A percentile compares a stretch with the other conserved stretches of the same genome.
phyloP scores from a whole-genome alignment of 139 green algal species.

The Dunaliella primolecta region DNA sequence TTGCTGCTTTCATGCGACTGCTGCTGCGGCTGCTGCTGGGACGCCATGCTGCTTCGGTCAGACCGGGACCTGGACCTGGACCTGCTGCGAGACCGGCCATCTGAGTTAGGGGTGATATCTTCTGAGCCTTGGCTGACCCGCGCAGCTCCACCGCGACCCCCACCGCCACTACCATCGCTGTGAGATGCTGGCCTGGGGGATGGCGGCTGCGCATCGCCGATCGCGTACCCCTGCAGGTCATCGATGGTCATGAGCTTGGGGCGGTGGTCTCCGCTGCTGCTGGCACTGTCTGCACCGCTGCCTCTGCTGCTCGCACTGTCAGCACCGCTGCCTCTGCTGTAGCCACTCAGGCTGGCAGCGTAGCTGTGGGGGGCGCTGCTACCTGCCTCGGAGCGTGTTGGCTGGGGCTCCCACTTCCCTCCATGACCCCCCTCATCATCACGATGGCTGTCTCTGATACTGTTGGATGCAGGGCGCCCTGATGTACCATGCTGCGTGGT shows the following conservation, averaged over 20 bases:
- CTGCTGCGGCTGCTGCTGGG: not conserved
- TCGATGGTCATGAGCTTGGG: not conserved
- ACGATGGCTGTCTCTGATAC: too few relatives aligned
- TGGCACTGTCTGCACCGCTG: not conserved
- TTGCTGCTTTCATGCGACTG: too few relatives aligned
- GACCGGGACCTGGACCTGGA: not conserved
- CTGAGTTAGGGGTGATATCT: not conserved
- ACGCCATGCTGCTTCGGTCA: not conserved
- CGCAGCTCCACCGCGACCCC: too few relatives aligned
- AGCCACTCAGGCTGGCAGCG: too few relatives aligned
- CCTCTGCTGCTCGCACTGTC: not conserved
- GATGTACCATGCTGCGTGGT: too few relatives aligned
- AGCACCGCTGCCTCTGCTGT: too few relatives aligned
- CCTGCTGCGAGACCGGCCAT: not conserved
- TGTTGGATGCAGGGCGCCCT: too few relatives aligned
- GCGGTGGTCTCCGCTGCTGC: not conserved
- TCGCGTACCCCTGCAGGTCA: not conserved
- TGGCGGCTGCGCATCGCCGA: not conserved
- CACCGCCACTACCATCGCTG: not conserved
- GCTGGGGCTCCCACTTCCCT: too few relatives aligned
- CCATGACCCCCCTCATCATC: too few relatives aligned
- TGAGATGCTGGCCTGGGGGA: not conserved
- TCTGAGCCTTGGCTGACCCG: not conserved
- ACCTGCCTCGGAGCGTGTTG: too few relatives aligned
- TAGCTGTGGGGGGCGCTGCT: too few relatives aligned